Conservation (phyloP, 257 asterid species). For the Salvia rosmarinus region DNA sequence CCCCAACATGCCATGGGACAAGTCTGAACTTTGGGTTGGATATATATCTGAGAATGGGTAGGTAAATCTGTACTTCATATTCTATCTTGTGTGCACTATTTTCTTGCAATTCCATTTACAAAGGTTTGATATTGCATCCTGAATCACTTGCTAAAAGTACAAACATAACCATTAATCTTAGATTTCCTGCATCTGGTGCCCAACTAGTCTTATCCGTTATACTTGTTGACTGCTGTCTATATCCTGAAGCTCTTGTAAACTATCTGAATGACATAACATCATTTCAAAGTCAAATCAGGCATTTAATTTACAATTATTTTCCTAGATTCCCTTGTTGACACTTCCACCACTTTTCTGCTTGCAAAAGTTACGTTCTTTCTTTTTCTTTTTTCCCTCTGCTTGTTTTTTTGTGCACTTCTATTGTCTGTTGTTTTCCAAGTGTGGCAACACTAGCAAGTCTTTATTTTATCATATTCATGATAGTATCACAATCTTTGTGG, state of each 20-base stretch:
- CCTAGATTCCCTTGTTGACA: not conserved
- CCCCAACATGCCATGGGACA: constrained; percentile 99
- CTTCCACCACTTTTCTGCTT: not conserved
- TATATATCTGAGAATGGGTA: constrained; percentile 84
- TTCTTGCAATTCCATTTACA: constrained; percentile 23
- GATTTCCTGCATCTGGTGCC: constrained; percentile 16
- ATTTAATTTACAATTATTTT: not conserved
- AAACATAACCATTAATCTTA: constrained; percentile 2
- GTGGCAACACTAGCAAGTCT: constrained; percentile 19
- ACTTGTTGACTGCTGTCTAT: constrained; percentile 1
- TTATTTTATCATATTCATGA: not conserved
- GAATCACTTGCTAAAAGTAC: constrained; percentile 6
- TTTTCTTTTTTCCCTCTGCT: not conserved
- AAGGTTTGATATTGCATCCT: constrained; percentile 16
- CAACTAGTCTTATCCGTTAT: not conserved
- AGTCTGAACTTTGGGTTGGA: constrained; percentile 98
- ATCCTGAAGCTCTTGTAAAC: not conserved
- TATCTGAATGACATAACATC: not conserved
- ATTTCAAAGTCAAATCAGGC: not conserved
- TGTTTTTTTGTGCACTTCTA: not conserved
- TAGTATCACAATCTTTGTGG: not conserved
- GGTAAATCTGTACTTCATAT: constrained; percentile 12
- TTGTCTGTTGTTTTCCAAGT: not conserved
- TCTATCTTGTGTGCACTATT: not conserved
- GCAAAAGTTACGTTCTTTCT: not conserved